Base-by-base conservation (phyloP, 768 basidiomycete species). In the Leucocoprinus leucothites region DNA sequence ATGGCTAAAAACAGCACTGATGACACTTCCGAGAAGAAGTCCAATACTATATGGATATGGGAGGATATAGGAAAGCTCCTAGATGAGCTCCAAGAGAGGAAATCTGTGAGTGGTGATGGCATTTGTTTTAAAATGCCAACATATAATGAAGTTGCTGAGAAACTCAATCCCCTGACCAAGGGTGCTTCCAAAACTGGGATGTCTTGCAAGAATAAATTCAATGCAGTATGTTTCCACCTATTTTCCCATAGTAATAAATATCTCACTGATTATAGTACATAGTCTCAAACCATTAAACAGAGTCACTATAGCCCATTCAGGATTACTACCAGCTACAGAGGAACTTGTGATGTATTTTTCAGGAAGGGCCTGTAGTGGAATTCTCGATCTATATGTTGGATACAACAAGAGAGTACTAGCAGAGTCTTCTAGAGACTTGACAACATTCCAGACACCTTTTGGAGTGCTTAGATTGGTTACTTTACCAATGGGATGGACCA, bases 191-290 rank as follows among this genome's bases (percentile, higher is more conserved):
- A n/a, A n/a, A n/a, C n/a, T n/a, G n/a, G n/a, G n/a, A n/a, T n/a
- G n/a, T n/a, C n/a, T n/a, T n/a, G n/a, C n/a, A n/a, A 0, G 31
- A 64, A 13, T 74, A 70, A 72, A n/a, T n/a, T n/a, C n/a, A n/a
- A n/a, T n/a, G n/a, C n/a, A n/a, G n/a, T n/a, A n/a, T n/a, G n/a
- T n/a, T n/a, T n/a, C n/a, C n/a, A n/a, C n/a, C n/a, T n/a, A n/a
- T n/a, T 78, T 76, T 48, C 72, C 68, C 36, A 67, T 77, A 1
- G 0, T 72, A 70, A 0, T 78, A 76, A 31, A 53, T 68, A 0
- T 75, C 73, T 0, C 31, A 64, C 9, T 74, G 71, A 72, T 78
- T 76, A 28, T 71, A 1, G 72, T 75, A 0, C 72, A 74, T 47
- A 64, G 68, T 60, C 51, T 75, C 3, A 65, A 75, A 56, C 69